phyloP scores from a whole-genome alignment of 306 rosid genomes.

The Trifolium repens region DNA sequence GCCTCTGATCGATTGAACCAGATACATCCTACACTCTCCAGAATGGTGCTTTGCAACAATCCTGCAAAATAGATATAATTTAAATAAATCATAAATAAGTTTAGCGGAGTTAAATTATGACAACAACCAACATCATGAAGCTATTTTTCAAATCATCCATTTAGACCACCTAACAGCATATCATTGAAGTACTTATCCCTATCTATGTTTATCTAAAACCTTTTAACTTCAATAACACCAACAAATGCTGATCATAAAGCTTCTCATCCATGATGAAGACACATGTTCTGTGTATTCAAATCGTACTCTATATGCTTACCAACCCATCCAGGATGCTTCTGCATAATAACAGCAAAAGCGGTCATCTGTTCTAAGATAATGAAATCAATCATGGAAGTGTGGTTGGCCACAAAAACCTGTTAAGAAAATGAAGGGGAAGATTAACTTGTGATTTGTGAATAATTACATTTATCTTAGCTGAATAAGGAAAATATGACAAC shows the following conservation, averaged over 20 bases:
- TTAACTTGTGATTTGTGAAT: conserved; percentile 31
- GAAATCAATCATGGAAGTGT: conserved; percentile 96
- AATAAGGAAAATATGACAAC: conserved; percentile 12
- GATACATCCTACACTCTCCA: conserved; percentile 97
- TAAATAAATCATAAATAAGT: neutral
- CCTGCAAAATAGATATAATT: conserved; percentile 53
- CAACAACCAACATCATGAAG: conserved; percentile 8
- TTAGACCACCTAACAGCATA: conserved; percentile 18
- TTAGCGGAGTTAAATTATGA: conserved; percentile 11
- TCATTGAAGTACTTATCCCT: neutral
- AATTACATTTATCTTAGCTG: conserved; percentile 24
- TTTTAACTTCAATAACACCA: neutral
- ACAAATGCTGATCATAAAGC: conserved; percentile 5
- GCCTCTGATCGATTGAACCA: conserved; percentile 94
- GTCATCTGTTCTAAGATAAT: conserved; percentile 97
- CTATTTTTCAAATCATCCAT: conserved; percentile 25
- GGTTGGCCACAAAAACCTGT: conserved; percentile 98
- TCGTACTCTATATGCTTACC: conserved; percentile 61
- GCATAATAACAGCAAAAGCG: conserved; percentile 98
- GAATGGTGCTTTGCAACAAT: conserved; percentile 88
- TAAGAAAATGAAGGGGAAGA: conserved; percentile 39
- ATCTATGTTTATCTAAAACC: neutral
- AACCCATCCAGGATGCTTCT: conserved; percentile 99
- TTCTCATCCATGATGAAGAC: conserved; percentile 13
- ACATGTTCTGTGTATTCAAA: neutral